Base-by-base conservation (phyloP, 768 basidiomycete species). In the Termitomyces sp. region DNA sequence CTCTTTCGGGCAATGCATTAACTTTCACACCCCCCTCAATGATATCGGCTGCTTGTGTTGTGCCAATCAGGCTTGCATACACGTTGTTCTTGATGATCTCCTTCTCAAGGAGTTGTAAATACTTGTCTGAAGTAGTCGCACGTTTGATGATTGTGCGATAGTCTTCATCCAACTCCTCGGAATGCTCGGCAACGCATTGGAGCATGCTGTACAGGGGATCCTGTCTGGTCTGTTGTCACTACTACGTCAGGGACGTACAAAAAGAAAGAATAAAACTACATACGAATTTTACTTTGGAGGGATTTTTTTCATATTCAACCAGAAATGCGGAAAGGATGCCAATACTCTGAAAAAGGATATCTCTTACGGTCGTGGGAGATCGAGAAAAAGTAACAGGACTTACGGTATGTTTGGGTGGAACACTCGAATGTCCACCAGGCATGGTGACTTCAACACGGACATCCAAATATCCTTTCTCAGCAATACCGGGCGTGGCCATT, bases 391-490 rank as follows among this genome's bases (percentile, higher is more conserved):
- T 11, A 32, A 6, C 37, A 60, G 25, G 2, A 64, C 79, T 65
- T 69, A 85, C 89, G 2, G 94, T 96, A 65, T 97, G 93, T 2
- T 74, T 67, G 15, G 91, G 92, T 15, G 95, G 95, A 14, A 94
- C 75, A 66, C 88, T 91, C 0, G 93, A 94, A 72, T 96, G 95
- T 0, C 94, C 94, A 5, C 94, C 94, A 0, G 86, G 78, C 0
- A 87, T 77, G 14, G 80, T 74, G 8, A 95, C 85, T 59, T 86
- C 81, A n/a, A 94, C 77, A 42, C 72, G 76, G 17, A 86, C 81
- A 67, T 91, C 79, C 9, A 88, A 48, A 59, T 80, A 84, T 6
- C 93, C 93, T 70, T 91, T 92, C 74, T 93, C 91, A 0, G 84
- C 84, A 31, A 90, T 81, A 3, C 79, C 88, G 9, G 86, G 87